These are phyloP conservation scores for Nissolia schottii DNA, from an alignment of 306 rosid genomes.

Conservation along the genomic window DNA sequence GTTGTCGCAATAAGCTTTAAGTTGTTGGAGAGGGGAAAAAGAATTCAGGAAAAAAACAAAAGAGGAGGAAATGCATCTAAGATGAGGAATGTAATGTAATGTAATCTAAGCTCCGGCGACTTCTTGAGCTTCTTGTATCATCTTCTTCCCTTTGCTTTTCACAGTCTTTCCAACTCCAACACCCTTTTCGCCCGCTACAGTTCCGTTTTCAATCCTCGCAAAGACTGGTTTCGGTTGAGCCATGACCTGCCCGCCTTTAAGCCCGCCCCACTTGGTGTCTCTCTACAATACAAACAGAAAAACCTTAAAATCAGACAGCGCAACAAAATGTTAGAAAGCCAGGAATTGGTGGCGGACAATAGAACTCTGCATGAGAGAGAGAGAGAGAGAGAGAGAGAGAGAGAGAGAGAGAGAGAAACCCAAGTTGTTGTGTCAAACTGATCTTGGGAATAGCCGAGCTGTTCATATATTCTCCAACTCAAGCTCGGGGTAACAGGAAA, in stretches of 20 bases:
- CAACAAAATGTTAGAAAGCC: slow-evolving; percentile 6
- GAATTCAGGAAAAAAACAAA: too few species aligned
- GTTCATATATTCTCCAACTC: slow-evolving; percentile 82
- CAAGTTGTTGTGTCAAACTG: slow-evolving; percentile 74
- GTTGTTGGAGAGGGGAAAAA: too few species aligned
- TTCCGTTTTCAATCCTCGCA: slow-evolving; percentile 70
- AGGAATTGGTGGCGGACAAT: not conserved
- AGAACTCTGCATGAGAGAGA: not conserved
- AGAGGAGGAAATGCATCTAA: too few species aligned
- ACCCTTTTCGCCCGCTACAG: slow-evolving; percentile 36
- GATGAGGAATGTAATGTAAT: too few species aligned
- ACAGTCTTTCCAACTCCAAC: slow-evolving; percentile 35
- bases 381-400: not conserved
- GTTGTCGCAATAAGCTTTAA: too few species aligned
- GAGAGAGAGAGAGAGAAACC: too few species aligned
- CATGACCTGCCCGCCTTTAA: slow-evolving; percentile 80
- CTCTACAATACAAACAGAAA: slow-evolving; percentile 42
- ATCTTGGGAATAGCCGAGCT: slow-evolving; percentile 74
- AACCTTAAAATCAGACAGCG: slow-evolving; percentile 29
- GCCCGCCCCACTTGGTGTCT: slow-evolving; percentile 89
- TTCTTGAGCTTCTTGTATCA: slow-evolving; percentile 49
- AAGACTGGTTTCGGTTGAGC: slow-evolving; percentile 78
- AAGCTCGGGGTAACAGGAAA: slow-evolving; percentile 76
- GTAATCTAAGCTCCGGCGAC: slow-evolving; percentile 53
- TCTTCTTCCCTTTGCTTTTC: slow-evolving; percentile 47